Base-by-base conservation (phyloP, 179 eudicot genomes). In the Spinacia oleracea region DNA sequence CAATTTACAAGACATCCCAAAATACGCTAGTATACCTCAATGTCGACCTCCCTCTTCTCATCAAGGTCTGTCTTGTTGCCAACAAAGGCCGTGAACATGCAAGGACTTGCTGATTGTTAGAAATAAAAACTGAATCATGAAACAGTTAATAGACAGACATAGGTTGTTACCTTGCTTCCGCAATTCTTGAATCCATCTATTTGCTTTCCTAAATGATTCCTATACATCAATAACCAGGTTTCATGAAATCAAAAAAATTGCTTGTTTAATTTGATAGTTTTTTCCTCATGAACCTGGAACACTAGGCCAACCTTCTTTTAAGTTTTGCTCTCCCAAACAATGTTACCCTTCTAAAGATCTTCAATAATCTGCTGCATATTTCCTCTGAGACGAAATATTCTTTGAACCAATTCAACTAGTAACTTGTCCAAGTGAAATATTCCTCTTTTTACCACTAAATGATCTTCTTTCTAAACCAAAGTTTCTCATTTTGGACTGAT, bases 21-120 rank as follows among this genome's bases (percentile, higher is more conserved):
- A n/a, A n/a, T n/a, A n/a, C n/a, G n/a, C 18, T 16, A 56, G 45
- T 45, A 45, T 88, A 92, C 92, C 97, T 92, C 91, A 72, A 62
- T 74, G 45, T 85, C 83, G 42, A 91, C 94, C 80, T 85, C 67
- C 81, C 95, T 89, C 73, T 80, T 84, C 51, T 85, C 75, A 68
- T 82, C 86, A 81, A 92, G 84, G 81, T 92, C 95, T 59, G 90
- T 91, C 82, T 91, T 92, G 81, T 92, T 91, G 18, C 89, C 97
- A 78, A 88, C 93, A 70, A 92, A 80, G 72, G 84, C 87, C 14
- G 82, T 88, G 74, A 86, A 81, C 89, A 87, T 79, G 59, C 83
- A 83, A 76, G 88, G 91, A 80, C 80, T 90, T 86, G 92, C 93
- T 91, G 81, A 27, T 50, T 42, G 38, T 8, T 35, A n/a, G n/a